Evolutionary conservation across 2,329 filamentous ascomycete species (phyloP), one percentile per base, ranked within the genome.

Genomic region (Karstenula rhodostoma): DNA sequence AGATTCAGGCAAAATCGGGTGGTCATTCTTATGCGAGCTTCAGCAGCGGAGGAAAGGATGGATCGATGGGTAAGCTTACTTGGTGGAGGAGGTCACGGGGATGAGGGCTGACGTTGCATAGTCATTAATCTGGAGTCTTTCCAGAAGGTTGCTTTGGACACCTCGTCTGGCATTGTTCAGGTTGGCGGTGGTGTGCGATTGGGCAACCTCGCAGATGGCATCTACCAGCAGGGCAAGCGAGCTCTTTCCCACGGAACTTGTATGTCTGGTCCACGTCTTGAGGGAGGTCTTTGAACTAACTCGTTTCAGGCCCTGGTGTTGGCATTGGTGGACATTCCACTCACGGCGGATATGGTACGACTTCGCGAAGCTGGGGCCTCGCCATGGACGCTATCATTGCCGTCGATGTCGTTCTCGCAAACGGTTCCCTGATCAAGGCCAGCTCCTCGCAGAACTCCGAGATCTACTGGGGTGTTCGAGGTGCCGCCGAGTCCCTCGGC

Each of bases 1-100:
- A 85, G 63, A 86, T 90, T 0, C 87, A 89, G 69, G 84, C 88
- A n/a, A 86, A 82, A 64, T 87, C 86, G 1, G 88, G 88, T 3
- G 88, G 88, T 0, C 88, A 90, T 67, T 89, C 86, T 0, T 90
- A 88, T 64, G 87, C 80, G 0, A 82, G 80, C 0, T 81, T 80
- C 60, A 82, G 81, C 3, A 78, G 83, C 0, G 82, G 83, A 33
- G 83, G 83, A 7, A 78, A 83, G 66, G 77, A 85, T 59, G 83
- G 82, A 22, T 54, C 51, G 10, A 54, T 54, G 37, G 51, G 51
- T 54, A 22, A 54, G 51, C n/a, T 19, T 22, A 19, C 3, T 22
- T 19, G 15, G 10, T 12, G 37, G 7, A 4, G 9, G 15, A 17
- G 15, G 17, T 8, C 15, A 4, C 25, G 37, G 32, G 29, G 17